Conservation (phyloP, 805 yeast genomes). For the Ascoidea tarda region DNA sequence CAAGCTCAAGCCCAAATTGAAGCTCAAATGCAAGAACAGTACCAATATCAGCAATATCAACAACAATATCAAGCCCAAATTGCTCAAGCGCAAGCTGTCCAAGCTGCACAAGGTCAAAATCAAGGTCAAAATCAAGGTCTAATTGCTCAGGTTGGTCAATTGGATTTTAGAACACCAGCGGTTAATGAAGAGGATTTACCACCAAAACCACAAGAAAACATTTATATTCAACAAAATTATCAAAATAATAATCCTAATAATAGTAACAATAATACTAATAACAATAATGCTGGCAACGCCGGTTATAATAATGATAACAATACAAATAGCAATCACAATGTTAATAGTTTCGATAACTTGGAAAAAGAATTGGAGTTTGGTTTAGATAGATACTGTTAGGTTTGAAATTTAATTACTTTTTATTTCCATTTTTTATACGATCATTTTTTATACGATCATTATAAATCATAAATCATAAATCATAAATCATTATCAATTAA, state of each 20-base stretch:
- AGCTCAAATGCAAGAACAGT: no score
- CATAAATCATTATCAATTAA: no score
- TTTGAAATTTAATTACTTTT: no score
- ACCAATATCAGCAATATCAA: not conserved
- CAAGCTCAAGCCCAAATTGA: not conserved
- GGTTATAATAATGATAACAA: conserved; percentile 14
- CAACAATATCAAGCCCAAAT: not conserved
- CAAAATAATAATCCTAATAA: conserved; percentile 14
- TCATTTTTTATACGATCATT: no score
- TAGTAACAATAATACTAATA: conserved; percentile 11
- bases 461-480: no score
- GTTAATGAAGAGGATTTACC: conserved; percentile 18
- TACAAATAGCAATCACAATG: conserved; percentile 8
- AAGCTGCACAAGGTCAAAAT: not conserved
- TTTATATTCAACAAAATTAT: conserved; percentile 7
- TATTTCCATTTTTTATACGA: no score
- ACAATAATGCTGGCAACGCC: conserved; percentile 8
- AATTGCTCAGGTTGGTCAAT: not conserved
- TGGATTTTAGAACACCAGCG: not conserved
- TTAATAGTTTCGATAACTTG: conserved; percentile 25
- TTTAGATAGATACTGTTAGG: conserved; percentile 28
- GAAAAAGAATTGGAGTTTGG: conserved; percentile 61
- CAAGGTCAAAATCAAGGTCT: not conserved
- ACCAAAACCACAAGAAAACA: conserved; percentile 47
- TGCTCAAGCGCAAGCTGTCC: no score